Evolutionary conservation across 257 asterid genomes (phyloP).

Genomic region (Apocynum venetum): DNA sequence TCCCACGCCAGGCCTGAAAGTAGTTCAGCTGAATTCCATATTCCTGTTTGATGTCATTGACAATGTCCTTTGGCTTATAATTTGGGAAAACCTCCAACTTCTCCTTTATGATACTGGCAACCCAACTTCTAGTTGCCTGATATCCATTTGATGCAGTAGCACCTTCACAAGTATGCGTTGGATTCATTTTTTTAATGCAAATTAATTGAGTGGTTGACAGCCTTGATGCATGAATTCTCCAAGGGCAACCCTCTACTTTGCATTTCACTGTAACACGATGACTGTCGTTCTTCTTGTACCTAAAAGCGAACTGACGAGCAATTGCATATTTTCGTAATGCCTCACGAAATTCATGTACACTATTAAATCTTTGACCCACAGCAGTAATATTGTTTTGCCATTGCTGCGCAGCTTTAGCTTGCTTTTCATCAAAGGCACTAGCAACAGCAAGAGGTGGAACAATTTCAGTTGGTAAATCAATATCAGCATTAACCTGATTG

Average conservation of each 20-base stretch:
- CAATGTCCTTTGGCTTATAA: conserved; percentile 96
- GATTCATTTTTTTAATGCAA: conserved; percentile 90
- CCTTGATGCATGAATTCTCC: conserved; percentile 98
- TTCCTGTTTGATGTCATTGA: conserved; percentile 83
- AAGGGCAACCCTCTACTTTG: conserved; percentile 92
- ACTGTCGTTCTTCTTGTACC: conserved; percentile 95
- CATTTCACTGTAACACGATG: conserved; percentile 98
- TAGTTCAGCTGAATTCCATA: conserved; percentile 91
- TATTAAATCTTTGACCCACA: conserved; percentile 94
- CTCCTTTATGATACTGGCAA: conserved; percentile 97
- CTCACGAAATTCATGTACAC: conserved; percentile 96
- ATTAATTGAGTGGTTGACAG: conserved; percentile 92
- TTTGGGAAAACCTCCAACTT: conserved; percentile 75
- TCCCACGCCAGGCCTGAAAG: conserved; percentile 99
- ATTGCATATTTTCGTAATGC: conserved; percentile 84
- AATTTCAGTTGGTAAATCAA: conserved; percentile 47
- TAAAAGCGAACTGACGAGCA: conserved; percentile 89
- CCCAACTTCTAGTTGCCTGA: conserved; percentile 98
- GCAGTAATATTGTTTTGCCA: conserved; percentile 93
- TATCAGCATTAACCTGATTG: conserved; percentile 40
- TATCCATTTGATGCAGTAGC: conserved; percentile 56
- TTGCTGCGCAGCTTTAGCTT: conserved; percentile 72
- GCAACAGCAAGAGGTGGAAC: conserved; percentile 45
- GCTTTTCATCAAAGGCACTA: conserved; percentile 55
- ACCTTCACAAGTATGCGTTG: conserved; percentile 94